Base-by-base conservation (phyloP, 805 yeast species). In the Nakazawaea pomicola region DNA sequence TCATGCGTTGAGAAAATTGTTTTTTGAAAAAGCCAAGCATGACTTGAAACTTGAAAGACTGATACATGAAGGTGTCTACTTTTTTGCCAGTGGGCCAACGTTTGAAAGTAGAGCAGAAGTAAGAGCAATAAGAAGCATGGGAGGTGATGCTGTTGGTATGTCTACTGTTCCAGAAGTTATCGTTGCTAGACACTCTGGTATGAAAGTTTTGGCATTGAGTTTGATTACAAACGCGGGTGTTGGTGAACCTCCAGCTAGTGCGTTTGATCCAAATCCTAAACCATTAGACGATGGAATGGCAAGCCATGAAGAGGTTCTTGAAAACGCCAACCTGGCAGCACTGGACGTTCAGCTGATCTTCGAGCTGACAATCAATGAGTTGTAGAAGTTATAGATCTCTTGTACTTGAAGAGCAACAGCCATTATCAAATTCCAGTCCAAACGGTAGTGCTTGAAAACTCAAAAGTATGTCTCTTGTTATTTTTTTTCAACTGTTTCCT, bases 111-210 rank as follows among this genome's bases (percentile, higher is more conserved):
- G 96, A 52, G 96, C 97, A 0, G 99, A 91, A 64, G 83, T 83
- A n/a, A 70, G 95, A 43, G 69, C 81, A 70, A 66, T 91, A 35
- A 61, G 78, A 45, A 50, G 64, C 5, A 49, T 83, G 21, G 98
- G 98, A 8, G 96, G 87, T 38, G 98, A 91, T 60, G 85, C 93
- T 0, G 98, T 90, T 2, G 98, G 98, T 4, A 91, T 91, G 99
- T 84, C 95, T 43, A 93, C 98, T 0, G 97, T 91, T 25, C 97
- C 99, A 0, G 99, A 91, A 61, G 95, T 88, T 2, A 78, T 88
- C 46, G 83, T 88, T 15, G 98, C 96, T 2, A 79, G 95, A 58
- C 98, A 93, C 59, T 74, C 80, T 45, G 95, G 90, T 1, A 61
- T 93, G 65, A 72, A 68, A 48, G 95, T 89, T 4, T 65, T 91